Evolutionary conservation across 176 grass and related monocot species (phyloP).

Genomic region (Thalia dealbata): DNA sequence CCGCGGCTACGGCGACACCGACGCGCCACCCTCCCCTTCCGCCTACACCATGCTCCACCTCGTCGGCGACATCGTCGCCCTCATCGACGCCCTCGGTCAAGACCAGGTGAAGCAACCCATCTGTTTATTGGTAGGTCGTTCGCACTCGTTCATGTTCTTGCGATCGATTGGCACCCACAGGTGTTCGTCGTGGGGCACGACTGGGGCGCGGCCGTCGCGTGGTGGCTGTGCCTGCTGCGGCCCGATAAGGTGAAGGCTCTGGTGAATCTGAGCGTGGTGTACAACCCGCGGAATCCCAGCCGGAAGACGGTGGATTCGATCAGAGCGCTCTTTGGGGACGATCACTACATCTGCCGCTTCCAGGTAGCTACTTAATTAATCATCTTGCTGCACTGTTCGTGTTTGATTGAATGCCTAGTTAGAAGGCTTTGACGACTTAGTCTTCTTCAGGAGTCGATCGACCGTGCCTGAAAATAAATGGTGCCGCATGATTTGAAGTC

Average conservation of each 20-base stretch:
- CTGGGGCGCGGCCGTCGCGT: not conserved
- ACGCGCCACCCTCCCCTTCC: not conserved
- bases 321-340: not conserved
- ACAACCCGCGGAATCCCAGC: not conserved
- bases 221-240: slow-evolving; percentile 15
- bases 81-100: slow-evolving; percentile 7
- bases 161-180: not conserved
- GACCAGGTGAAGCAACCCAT: not conserved
- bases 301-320: not conserved
- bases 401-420: not conserved
- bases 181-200: slow-evolving; percentile 14
- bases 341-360: slow-evolving; percentile 11
- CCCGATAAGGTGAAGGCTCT: slow-evolving; percentile 12
- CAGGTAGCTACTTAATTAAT: slow-evolving; percentile 5
- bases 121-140: no score
- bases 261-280: slow-evolving; percentile 6
- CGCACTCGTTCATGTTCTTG: no score
- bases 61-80: slow-evolving; percentile 13
- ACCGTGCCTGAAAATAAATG: no score
- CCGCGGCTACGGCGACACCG: slow-evolving; percentile 8
- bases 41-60: not conserved
- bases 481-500: no score
- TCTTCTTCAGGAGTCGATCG: no score
- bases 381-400: not conserved
- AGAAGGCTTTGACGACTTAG: not conserved